Base-by-base conservation (phyloP, 805 yeast species). In the Saccharomycopsis guyanensis region DNA sequence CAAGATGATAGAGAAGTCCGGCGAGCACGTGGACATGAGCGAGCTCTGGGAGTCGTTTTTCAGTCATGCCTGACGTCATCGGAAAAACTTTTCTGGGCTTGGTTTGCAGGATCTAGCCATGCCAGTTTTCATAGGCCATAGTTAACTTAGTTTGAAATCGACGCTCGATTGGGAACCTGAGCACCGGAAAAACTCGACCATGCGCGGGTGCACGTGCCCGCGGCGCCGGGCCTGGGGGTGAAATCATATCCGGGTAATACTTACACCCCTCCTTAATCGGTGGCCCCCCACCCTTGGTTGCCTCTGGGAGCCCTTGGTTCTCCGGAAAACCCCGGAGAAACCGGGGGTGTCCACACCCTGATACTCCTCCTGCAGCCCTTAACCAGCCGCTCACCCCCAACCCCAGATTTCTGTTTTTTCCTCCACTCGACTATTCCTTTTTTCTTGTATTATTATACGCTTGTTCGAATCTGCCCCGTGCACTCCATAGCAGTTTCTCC, bases 11-110 rank as follows among this genome's bases (percentile, higher is more conserved):
- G 75, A 72, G 29, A 68, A 65, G 31, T 63, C 63, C 43, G 86
- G 86, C 1, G 87, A 80, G 55, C 61, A 70, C 18, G 86, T 81
- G 20, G 63, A 72, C 0, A 69, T 70, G 51, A 71, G 66, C 32
- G 87, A 81, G 53, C 58, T 81, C 31, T 79, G 86, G 85, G 72
- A 69, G 31, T 72, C 82, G 1, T 75, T 81, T 52, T 81, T 81
- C 57, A 33, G 37, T 25, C 29, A 7, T 25, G 10, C 29, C 29
- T 25, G 6, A 25, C 29, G 29, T 25, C 29, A 25, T 25, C 29
- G 29, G 29, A 25, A 25, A 25, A 25, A 25, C 29, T 25, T 25
- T 25, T n/a, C n/a, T n/a, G n/a, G n/a, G n/a, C n/a, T n/a, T n/a
- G n/a, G n/a, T n/a, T n/a, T n/a, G n/a, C n/a, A n/a, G n/a, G n/a